phyloP scores from a whole-genome alignment of 345 rosid species.

The Eutrema japonicum region DNA sequence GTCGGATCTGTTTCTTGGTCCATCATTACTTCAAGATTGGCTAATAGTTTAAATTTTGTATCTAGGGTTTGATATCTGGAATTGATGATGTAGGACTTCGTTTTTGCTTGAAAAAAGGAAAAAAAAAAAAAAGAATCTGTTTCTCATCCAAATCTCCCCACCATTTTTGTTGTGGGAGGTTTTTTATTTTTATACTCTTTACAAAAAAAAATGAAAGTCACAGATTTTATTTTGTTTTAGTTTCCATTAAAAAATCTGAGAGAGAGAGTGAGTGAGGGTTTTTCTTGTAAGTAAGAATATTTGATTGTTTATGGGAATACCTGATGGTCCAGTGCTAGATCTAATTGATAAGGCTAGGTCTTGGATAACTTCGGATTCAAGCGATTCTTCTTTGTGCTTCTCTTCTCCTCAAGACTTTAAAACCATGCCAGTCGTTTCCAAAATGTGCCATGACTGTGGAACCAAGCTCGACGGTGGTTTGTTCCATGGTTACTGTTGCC shows the following conservation, averaged over 20 bases:
- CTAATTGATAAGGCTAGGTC: conserved; percentile 71
- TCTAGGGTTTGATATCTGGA: conserved; percentile 43
- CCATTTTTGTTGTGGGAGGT: conserved; percentile 67
- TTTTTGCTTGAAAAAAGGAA: conserved; percentile 9
- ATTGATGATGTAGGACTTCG: conserved; percentile 41
- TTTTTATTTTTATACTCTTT: conserved; percentile 28
- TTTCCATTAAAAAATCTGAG: conserved; percentile 38
- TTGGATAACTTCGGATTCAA: conserved; percentile 71
- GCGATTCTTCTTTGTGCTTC: conserved; percentile 54
- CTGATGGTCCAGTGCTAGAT: conserved; percentile 71
- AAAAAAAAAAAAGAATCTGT: conserved; percentile 32
- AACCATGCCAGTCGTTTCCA: conserved; percentile 53
- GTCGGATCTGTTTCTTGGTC: conserved; percentile 45
- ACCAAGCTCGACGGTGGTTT: conserved; percentile 40
- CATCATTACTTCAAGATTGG: neutral
- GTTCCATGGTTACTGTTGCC: conserved; percentile 56
- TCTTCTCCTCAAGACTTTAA: conserved; percentile 41
- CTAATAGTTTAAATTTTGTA: conserved; percentile 6
- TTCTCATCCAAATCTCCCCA: conserved; percentile 51
- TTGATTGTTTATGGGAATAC: conserved; percentile 70
- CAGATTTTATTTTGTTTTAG: conserved; percentile 35
- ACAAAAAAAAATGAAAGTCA: conserved; percentile 21
- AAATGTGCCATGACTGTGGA: conserved; percentile 61
- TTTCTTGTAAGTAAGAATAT: conserved; percentile 39
- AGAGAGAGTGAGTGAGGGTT: conserved; percentile 34